Conservation (phyloP, 305 asterid species). For the Fraxinus latifolia region DNA sequence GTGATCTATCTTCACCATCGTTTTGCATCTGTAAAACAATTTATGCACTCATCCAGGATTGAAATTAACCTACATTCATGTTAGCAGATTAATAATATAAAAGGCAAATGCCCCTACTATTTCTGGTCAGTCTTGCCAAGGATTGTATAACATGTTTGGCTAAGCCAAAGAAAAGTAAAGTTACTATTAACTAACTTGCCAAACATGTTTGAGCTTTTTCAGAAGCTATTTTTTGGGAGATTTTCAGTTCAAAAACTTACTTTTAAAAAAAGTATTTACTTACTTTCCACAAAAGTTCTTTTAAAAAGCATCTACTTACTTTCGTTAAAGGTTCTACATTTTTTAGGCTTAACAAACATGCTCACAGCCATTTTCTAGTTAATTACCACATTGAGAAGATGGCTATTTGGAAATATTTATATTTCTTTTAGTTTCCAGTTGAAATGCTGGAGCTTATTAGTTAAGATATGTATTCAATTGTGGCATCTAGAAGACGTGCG, state of each 20-base stretch:
- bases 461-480: background rate
- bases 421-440: background rate
- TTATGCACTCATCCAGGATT: background rate
- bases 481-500: background rate
- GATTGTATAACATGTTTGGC: background rate
- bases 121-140: background rate
- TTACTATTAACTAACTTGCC: background rate
- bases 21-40: background rate
- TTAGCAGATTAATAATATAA: background rate
- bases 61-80: background rate
- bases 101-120: background rate
- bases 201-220: background rate
- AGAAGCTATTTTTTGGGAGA: background rate
- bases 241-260: background rate
- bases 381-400: background rate
- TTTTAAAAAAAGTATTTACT: background rate
- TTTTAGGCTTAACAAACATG: background rate
- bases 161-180: background rate
- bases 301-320: background rate
- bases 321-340: background rate
- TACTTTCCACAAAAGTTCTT: background rate
- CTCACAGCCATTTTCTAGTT: background rate
- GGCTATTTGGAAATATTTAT: background rate
- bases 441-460: background rate
- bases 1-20: background rate